Percentiles rank a stretch among this genome's conserved stretches.
Evolutionary conservation across 2,329 filamentous ascomycete genomes (phyloP).

Genomic region (Neofusicoccum umdonicola): DNA sequence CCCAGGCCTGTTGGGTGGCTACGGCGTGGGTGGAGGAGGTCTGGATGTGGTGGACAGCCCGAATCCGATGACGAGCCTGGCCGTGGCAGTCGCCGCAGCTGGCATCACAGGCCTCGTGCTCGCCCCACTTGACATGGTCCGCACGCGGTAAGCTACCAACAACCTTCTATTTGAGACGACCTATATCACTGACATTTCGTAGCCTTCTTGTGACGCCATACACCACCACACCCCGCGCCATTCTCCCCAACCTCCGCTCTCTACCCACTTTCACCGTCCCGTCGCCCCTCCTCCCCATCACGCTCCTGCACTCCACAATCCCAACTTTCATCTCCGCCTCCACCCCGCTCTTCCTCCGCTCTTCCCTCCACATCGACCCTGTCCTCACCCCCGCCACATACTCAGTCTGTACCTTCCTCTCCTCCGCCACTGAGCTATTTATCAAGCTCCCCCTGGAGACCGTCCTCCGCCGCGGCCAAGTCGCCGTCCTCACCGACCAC

Average conservation of each 20-base stretch:
- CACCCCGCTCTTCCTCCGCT: constrained; percentile 79
- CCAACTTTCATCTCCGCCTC: constrained; percentile 80
- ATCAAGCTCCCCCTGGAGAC: constrained; percentile 90
- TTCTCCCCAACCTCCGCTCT: constrained; percentile 72
- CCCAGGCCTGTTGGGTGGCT: constrained; percentile 56
- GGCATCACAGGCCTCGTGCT: constrained; percentile 74
- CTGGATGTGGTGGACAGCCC: constrained; percentile 79
- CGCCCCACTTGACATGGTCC: constrained; percentile 83
- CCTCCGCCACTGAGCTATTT: constrained; percentile 76
- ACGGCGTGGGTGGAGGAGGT: constrained; percentile 55
- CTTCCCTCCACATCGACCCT: constrained; percentile 80
- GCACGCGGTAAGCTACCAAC: constrained; percentile 57
- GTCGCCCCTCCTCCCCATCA: constrained; percentile 72
- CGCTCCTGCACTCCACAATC: constrained; percentile 78
- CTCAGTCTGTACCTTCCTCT: constrained; percentile 76
- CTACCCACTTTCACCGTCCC: constrained; percentile 71
- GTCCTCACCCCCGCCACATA: constrained; percentile 78
- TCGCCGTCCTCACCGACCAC: constrained; percentile 54
- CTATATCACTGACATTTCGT: constrained; percentile 18
- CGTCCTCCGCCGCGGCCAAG: constrained; percentile 83
- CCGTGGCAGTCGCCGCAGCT: constrained; percentile 66
- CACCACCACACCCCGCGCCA: constrained; percentile 70
- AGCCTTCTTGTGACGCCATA: constrained; percentile 81
- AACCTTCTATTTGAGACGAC: background rate
- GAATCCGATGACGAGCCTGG: constrained; percentile 76